A percentile compares a stretch with the other conserved stretches of the same genome.
Evolutionary conservation across 1,284 basidiomycete species (phyloP).

Genomic region (Hymenochaete sp.): DNA sequence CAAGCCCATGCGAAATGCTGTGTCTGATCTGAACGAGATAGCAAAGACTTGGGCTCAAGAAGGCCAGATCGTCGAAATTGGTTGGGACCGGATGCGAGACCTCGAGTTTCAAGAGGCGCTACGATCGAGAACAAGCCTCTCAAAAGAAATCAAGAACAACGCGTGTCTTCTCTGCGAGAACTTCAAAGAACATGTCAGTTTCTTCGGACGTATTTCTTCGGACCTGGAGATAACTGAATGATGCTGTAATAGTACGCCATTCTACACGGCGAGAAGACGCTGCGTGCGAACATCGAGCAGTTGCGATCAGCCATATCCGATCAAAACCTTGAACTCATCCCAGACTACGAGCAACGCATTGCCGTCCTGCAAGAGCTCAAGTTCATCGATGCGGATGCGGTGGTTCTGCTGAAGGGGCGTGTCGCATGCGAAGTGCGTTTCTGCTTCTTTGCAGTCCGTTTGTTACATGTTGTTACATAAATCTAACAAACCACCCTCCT

Average conservation of each 20-base stretch:
- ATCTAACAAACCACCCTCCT: too few species aligned
- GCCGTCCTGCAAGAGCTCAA: constrained; percentile 85
- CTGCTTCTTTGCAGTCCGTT: too few species aligned
- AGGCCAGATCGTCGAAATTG: constrained; percentile 59
- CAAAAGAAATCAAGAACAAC: constrained; percentile 35
- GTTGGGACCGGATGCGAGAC: constrained; percentile 77
- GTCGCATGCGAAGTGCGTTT: constrained; percentile 89
- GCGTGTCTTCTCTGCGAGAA: constrained; percentile 51
- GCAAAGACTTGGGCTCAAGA: constrained; percentile 47
- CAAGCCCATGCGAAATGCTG: constrained; percentile 48
- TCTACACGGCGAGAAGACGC: constrained; percentile 66
- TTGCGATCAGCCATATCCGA: constrained; percentile 84
- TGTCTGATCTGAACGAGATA: constrained; percentile 39
- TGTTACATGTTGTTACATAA: too few species aligned
- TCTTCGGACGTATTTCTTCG: not conserved
- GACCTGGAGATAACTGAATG: not conserved
- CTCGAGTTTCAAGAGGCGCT: constrained; percentile 90
- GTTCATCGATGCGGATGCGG: constrained; percentile 90
- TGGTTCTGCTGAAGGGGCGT: constrained; percentile 91
- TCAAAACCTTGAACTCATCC: constrained; percentile 93
- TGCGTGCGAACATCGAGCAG: constrained; percentile 64
- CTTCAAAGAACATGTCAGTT: constrained; percentile 46
- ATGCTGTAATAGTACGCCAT: constrained; percentile 51
- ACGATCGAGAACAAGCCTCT: constrained; percentile 47
- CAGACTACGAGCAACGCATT: constrained; percentile 94